Evolutionary conservation across 768 basidiomycete species (phyloP).

Genomic region (Panus rudis): DNA sequence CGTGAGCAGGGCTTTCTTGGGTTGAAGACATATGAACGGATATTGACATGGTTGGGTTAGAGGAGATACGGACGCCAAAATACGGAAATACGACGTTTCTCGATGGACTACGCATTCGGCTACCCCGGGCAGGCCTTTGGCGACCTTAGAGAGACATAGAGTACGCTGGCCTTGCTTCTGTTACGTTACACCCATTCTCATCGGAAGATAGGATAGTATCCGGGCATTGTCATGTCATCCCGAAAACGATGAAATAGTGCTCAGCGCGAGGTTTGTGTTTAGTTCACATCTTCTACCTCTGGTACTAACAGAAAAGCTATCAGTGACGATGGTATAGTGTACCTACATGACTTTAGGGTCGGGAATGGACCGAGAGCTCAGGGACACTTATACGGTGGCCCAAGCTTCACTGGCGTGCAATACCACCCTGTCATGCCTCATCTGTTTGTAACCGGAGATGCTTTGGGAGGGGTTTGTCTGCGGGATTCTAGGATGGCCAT

Average conservation of each 20-base stretch:
- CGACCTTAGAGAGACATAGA: constrained; percentile 13
- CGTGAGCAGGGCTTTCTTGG: constrained; percentile 38
- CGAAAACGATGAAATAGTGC: constrained; percentile 56
- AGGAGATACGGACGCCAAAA: constrained; percentile 17
- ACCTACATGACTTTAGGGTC: constrained; percentile 54
- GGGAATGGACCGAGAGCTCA: constrained; percentile 32
- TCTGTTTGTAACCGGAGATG: constrained; percentile 62
- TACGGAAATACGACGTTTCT: constrained; percentile 19
- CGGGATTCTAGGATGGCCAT: constrained; percentile 73
- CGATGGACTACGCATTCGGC: constrained; percentile 3
- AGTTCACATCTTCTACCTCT: neutral
- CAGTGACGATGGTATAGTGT: constrained; percentile 67
- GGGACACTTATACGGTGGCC: constrained; percentile 41
- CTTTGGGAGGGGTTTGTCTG: constrained; percentile 51
- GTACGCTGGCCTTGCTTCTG: constrained; percentile 11
- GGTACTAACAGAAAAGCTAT: neutral
- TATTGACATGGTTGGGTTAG: constrained; percentile 5
- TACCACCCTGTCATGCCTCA: constrained; percentile 65
- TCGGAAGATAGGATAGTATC: constrained; percentile 46
- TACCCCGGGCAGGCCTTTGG: constrained; percentile 1
- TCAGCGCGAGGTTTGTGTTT: constrained; percentile 55
- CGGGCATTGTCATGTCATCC: constrained; percentile 62
- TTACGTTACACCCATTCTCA: neutral
- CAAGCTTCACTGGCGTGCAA: constrained; percentile 58
- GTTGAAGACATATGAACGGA: constrained; percentile 7